These are phyloP conservation scores for Cyberlindnera maritima DNA, from an alignment of 805 yeast genomes.

Conservation along the genomic window DNA sequence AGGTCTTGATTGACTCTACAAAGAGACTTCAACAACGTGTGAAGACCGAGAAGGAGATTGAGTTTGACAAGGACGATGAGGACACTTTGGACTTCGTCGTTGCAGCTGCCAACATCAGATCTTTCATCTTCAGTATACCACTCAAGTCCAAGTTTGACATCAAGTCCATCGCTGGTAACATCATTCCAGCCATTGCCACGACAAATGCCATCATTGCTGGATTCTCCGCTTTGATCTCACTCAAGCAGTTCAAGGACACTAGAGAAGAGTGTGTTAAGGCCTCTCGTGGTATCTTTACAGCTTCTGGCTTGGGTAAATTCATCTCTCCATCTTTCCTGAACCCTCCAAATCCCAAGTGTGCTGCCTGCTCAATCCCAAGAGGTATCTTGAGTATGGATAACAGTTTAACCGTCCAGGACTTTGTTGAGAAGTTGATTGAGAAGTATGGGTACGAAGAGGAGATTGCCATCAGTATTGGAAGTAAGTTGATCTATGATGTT, in stretches of 20 bases:
- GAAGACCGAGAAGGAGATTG: constrained; percentile 37
- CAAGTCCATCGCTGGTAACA: constrained; percentile 95
- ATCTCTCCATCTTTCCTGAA: constrained; percentile 61
- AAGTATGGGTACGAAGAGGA: constrained; percentile 56
- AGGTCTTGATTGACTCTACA: constrained; percentile 51
- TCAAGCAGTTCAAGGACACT: constrained; percentile 44
- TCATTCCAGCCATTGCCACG: constrained; percentile 97
- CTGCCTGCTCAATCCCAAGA: constrained; percentile 57
- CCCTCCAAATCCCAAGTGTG: constrained; percentile 68
- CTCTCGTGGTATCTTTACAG: constrained; percentile 50
- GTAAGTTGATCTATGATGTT: constrained; percentile 66
- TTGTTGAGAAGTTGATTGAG: constrained; percentile 47
- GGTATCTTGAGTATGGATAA: constrained; percentile 44
- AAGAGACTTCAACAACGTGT: constrained; percentile 49
- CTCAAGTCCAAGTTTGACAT: constrained; percentile 77
- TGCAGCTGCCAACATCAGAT: constrained; percentile 79
- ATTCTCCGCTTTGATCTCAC: constrained; percentile 70
- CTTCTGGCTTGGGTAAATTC: constrained; percentile 56
- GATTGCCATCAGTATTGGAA: constrained; percentile 54
- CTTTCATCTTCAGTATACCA: constrained; percentile 66
- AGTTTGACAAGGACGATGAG: constrained; percentile 93
- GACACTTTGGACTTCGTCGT: constrained; percentile 88
- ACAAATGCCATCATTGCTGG: constrained; percentile 96
- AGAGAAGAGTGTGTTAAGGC: constrained; percentile 30
- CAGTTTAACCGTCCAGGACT: constrained; percentile 40